These are phyloP conservation scores for Elongisporangium undulatum DNA, from an alignment of 352 stramenopile species.

Conservation along the genomic window DNA sequence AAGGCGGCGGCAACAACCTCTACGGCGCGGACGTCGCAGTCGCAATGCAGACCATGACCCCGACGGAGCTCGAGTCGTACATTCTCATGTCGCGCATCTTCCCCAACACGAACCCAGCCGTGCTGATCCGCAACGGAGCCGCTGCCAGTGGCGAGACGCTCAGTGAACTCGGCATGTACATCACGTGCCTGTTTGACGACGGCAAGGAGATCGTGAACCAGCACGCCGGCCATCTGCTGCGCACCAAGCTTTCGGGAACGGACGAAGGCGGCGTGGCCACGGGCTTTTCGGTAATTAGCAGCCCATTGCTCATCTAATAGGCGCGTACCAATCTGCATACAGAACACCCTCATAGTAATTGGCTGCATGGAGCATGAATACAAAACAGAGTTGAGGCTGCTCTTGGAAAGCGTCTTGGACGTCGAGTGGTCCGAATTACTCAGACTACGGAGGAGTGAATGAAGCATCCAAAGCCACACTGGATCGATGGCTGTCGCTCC, in stretches of 20 bases:
- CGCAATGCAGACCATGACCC: constrained; percentile 76
- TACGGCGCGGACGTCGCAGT: constrained; percentile 92
- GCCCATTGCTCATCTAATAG: constrained; percentile 75
- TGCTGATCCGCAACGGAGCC: constrained; percentile 77
- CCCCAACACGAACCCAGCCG: constrained; percentile 73
- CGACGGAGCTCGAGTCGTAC: constrained; percentile 77
- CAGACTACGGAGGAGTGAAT: no score
- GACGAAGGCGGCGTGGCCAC: constrained; percentile 96
- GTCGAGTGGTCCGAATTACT: no score
- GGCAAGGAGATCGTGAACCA: constrained; percentile 90
- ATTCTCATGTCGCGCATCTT: constrained; percentile 98
- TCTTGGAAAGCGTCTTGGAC: constrained; percentile 14
- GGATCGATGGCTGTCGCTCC: no score
- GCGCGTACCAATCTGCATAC: background rate
- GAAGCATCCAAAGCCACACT: no score
- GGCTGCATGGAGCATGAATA: background rate
- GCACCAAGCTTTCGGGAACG: constrained; percentile 93
- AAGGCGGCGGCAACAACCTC: constrained; percentile 98
- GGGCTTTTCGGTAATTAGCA: constrained; percentile 93
- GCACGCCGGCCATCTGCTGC: constrained; percentile 93
- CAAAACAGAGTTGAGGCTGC: no score
- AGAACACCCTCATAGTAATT: background rate
- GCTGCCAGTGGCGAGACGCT: constrained; percentile 82
- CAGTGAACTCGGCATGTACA: constrained; percentile 95
- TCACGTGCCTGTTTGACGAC: constrained; percentile 80